Evolutionary conservation across 169 alveolate genomes (phyloP).

Genomic region (Plasmodium berghei): DNA sequence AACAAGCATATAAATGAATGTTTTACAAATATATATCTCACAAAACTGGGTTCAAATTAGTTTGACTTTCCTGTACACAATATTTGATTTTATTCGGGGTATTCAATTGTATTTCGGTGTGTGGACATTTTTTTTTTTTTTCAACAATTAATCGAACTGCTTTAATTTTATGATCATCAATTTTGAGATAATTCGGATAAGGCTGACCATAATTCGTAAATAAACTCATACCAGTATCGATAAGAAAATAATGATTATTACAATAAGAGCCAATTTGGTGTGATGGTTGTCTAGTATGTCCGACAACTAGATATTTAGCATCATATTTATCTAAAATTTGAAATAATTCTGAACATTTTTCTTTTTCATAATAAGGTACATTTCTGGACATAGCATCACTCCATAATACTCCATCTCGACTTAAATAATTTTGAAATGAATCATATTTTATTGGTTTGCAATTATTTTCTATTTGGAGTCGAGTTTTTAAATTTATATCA

Average conservation of each 20-base stretch:
- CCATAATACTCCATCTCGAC: slow-evolving; percentile 48
- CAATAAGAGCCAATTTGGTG: slow-evolving; percentile 43
- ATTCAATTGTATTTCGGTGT: slow-evolving; percentile 5
- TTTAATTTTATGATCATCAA: slow-evolving; percentile 19
- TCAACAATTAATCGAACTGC: slow-evolving; percentile 29
- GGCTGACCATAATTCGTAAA: slow-evolving; percentile 51
- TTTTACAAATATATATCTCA: too few species aligned
- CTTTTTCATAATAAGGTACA: slow-evolving; percentile 14
- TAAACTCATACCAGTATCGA: slow-evolving; percentile 72
- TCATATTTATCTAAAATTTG: slow-evolving; percentile 23
- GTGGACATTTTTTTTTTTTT: slow-evolving; percentile 14
- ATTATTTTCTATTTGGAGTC: slow-evolving; percentile 49
- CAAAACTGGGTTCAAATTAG: too few species aligned
- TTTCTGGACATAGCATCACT: slow-evolving; percentile 17
- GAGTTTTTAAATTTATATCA: slow-evolving; percentile 33
- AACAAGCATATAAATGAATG: too few species aligned
- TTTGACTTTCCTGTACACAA: too few species aligned
- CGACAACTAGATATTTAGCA: slow-evolving; percentile 45
- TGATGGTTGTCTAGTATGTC: slow-evolving; percentile 42
- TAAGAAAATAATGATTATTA: slow-evolving; percentile 31
- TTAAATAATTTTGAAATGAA: slow-evolving; percentile 25
- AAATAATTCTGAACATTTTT: slow-evolving; percentile 24
- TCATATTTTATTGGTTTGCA: slow-evolving; percentile 20
- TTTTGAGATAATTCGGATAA: slow-evolving; percentile 38
- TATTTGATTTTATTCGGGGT: slow-evolving; percentile 16